Conservation (phyloP, 2,329 filamentous ascomycete genomes). For the Fusarium sp. region DNA sequence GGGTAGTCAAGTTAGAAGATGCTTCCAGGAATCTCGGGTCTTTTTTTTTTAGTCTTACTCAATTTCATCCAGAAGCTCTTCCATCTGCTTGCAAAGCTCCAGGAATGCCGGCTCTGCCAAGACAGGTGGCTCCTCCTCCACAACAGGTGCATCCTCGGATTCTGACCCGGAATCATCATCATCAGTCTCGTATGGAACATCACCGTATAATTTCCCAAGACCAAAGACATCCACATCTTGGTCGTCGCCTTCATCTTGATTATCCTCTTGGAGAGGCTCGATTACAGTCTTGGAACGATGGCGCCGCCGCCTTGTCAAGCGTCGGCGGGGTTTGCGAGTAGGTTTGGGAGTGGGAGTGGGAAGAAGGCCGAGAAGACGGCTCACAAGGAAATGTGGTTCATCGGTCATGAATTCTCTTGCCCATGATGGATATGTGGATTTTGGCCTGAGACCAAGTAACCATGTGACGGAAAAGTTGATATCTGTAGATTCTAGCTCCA, state of each 20-base stretch:
- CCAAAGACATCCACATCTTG: conserved; percentile 31
- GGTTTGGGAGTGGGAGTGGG: conserved; percentile 11
- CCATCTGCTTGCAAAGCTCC: conserved; percentile 42
- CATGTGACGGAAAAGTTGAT: conserved; percentile 46
- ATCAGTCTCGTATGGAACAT: conserved; percentile 34
- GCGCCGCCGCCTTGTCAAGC: conserved; percentile 37
- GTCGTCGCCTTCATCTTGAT: conserved; percentile 23
- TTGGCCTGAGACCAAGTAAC: conserved; percentile 44
- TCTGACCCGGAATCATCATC: conserved; percentile 38
- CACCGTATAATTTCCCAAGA: conserved; percentile 40
- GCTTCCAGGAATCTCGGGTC: neutral
- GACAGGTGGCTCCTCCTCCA: conserved; percentile 38
- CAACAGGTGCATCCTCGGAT: conserved; percentile 23
- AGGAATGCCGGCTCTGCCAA: conserved; percentile 44
- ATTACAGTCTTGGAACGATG: conserved; percentile 29
- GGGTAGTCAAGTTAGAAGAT: conserved; percentile 10
- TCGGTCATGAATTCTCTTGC: conserved; percentile 41
- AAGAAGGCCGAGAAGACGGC: conserved; percentile 44
- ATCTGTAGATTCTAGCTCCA: conserved; percentile 43
- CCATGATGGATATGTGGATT: conserved; percentile 41
- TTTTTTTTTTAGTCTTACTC: conserved; percentile 46
- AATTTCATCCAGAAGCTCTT: conserved; percentile 46
- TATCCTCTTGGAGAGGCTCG: conserved; percentile 15
- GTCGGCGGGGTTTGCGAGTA: conserved; percentile 30
- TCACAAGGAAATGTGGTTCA: conserved; percentile 46